Evolutionary conservation across 2,329 filamentous ascomycete species (phyloP).

Genomic region (Fusarium miscanthi): DNA sequence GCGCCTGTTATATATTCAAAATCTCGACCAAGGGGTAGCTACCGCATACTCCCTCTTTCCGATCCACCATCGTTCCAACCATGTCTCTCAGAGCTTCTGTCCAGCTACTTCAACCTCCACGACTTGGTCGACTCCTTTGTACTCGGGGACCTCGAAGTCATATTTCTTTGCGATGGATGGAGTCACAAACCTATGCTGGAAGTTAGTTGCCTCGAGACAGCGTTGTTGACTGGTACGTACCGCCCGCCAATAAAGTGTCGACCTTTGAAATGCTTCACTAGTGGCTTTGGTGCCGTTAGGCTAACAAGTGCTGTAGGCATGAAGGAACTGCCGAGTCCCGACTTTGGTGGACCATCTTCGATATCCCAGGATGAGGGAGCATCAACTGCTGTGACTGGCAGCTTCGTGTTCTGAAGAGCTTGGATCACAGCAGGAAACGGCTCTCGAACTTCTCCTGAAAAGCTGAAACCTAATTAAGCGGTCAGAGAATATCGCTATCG

Average conservation of each 20-base stretch:
- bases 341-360: conserved; percentile 81
- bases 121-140: conserved; percentile 88
- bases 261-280: conserved; percentile 85
- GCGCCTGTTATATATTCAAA: conserved; percentile 11
- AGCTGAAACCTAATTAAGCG: conserved; percentile 79
- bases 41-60: conserved; percentile 8
- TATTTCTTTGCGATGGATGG: conserved; percentile 85
- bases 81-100: conserved; percentile 62
- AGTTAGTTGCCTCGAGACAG: conserved; percentile 27
- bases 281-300: conserved; percentile 91
- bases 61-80: conserved; percentile 2
- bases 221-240: conserved; percentile 55
- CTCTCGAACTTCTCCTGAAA: conserved; percentile 90
- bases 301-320: conserved; percentile 85
- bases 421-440: conserved; percentile 87
- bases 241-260: conserved; percentile 92
- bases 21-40: conserved; percentile 13
- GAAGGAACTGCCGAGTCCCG: conserved; percentile 82
- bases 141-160: conserved; percentile 82
- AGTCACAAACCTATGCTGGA: conserved; percentile 75
- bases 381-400: conserved; percentile 90
- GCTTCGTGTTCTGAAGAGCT: conserved; percentile 75
- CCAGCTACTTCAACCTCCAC: conserved; percentile 73
- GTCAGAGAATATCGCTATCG: conserved; percentile 22
- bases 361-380: conserved; percentile 96